phyloP scores from a whole-genome alignment of 805 yeast genomes.

The Kurtzmaniella fragi region DNA sequence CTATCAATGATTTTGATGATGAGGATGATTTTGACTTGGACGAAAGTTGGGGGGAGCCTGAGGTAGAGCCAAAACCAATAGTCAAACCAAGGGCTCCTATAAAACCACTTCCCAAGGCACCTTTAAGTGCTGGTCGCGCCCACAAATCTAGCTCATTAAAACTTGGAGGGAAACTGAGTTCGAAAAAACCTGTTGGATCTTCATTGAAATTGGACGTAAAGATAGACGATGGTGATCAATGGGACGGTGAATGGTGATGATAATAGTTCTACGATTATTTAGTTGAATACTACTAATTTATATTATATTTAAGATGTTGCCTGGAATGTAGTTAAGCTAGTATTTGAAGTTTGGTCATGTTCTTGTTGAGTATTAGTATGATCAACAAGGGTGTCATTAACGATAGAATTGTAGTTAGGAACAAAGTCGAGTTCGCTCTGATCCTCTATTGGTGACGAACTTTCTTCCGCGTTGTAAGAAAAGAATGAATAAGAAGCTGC shows the following conservation, averaged over 20 bases:
- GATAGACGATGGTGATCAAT: conserved; percentile 25
- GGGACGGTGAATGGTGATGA: conserved; percentile 20
- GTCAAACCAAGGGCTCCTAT: conserved; percentile 1
- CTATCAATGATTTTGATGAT: too few relatives aligned
- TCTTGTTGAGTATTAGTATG: neutral
- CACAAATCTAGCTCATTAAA: conserved; percentile 16
- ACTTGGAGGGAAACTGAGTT: conserved; percentile 12
- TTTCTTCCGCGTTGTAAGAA: conserved; percentile 3
- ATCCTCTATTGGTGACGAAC: neutral
- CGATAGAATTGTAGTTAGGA: conserved; percentile 27
- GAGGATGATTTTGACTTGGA: conserved; percentile 13
- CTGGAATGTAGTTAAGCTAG: neutral
- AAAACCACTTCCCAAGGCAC: conserved; percentile 1
- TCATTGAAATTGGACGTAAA: conserved; percentile 19
- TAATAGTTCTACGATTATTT: too few relatives aligned
- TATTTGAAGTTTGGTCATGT: neutral
- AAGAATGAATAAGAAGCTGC: neutral
- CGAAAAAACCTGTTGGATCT: conserved; percentile 16
- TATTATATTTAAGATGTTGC: neutral
- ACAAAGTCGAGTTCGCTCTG: conserved; percentile 23
- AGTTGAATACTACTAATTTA: neutral
- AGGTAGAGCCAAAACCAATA: conserved; percentile 4
- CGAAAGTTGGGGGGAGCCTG: conserved; percentile 5
- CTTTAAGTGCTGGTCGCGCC: conserved; percentile 2
- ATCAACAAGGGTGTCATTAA: conserved; percentile 19